A percentile compares a stretch with the other conserved stretches of the same genome.
Conservation (phyloP, 108 stramenopile genomes). For the Skeletonema menzelii region DNA sequence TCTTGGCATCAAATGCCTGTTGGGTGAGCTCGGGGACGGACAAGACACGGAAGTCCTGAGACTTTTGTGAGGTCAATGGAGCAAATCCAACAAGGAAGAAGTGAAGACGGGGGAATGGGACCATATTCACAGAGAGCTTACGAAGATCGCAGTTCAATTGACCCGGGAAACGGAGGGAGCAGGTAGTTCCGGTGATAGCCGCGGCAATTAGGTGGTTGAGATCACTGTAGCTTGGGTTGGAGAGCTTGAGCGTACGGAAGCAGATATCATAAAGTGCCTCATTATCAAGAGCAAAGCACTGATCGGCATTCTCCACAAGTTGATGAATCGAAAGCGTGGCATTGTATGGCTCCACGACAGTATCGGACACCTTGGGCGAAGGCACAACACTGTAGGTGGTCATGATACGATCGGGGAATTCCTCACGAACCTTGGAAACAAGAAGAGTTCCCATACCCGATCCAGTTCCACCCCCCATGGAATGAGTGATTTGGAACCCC, state of each 20-base stretch:
- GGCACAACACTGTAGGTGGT: slow-evolving; percentile 85
- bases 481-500: slow-evolving; percentile 90
- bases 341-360: slow-evolving; percentile 87
- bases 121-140: slow-evolving; percentile 82
- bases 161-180: slow-evolving; percentile 82
- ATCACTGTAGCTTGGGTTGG: slow-evolving; percentile 79
- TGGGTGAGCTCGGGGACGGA: slow-evolving; percentile 79
- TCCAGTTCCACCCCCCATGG: slow-evolving; percentile 89
- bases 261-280: slow-evolving; percentile 91
- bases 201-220: slow-evolving; percentile 81
- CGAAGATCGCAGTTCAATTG: slow-evolving; percentile 84
- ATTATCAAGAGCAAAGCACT: slow-evolving; percentile 88
- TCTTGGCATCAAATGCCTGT: slow-evolving; percentile 79
- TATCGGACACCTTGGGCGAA: slow-evolving; percentile 86
- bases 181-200: slow-evolving; percentile 77
- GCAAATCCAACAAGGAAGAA: slow-evolving; percentile 86
- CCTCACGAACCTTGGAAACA: slow-evolving; percentile 85
- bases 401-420: slow-evolving; percentile 91
- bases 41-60: slow-evolving; percentile 74
- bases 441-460: slow-evolving; percentile 87
- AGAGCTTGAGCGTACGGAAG: slow-evolving; percentile 80
- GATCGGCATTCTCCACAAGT: slow-evolving; percentile 91
- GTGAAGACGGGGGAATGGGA: slow-evolving; percentile 83
- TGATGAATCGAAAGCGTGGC: slow-evolving; percentile 88
- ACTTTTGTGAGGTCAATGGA: slow-evolving; percentile 53